These are phyloP conservation scores for Coemansia sp. DNA, from an alignment of 192 early-diverging fungal genomes.

Conservation along the genomic window DNA sequence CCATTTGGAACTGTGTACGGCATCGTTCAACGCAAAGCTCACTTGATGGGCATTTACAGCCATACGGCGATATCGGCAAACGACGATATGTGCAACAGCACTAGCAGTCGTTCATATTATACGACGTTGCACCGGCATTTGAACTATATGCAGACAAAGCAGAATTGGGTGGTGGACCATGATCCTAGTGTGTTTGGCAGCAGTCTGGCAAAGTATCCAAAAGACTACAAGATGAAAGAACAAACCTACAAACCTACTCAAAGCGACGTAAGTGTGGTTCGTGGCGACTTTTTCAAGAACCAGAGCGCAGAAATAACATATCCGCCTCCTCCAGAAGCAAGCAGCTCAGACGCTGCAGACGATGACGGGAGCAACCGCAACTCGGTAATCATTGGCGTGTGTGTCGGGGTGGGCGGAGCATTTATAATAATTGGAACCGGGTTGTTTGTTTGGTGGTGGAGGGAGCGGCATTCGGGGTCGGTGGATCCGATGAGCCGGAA, in stretches of 20 bases:
- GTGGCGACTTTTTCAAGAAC: background rate
- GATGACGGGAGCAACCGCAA: background rate
- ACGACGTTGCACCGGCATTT: background rate
- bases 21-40: background rate
- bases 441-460: constrained; percentile 1
- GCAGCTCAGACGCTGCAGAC: too few relatives aligned
- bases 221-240: background rate
- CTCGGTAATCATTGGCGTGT: constrained; percentile 1
- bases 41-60: constrained; percentile 7
- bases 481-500: constrained; percentile 8
- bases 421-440: background rate
- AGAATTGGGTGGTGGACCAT: background rate
- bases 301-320: background rate
- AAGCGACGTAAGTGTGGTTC: background rate
- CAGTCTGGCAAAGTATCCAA: background rate
- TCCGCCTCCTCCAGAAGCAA: background rate
- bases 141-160: background rate
- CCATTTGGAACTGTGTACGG: background rate
- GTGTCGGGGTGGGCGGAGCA: background rate
- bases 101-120: background rate
- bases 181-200: background rate
- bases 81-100: background rate
- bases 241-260: background rate
- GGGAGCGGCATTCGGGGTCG: constrained; percentile 2
- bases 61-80: background rate